Conservation (phyloP, 371 early-diverging fungal genomes). For the Haplosporangium sp. region DNA sequence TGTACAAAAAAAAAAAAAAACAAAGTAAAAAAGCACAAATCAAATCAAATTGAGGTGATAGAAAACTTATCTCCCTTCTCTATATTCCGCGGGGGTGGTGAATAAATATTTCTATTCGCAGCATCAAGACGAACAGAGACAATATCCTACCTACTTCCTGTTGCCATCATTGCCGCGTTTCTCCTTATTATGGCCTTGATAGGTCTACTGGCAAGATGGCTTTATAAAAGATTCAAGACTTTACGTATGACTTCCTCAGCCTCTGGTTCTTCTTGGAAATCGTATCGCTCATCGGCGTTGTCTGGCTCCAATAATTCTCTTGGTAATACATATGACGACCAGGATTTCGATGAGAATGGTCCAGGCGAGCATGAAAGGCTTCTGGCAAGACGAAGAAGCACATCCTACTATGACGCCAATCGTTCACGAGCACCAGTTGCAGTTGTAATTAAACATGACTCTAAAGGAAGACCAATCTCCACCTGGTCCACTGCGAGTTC, state of each 20-base stretch:
- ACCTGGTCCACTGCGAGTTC: constrained; percentile 56
- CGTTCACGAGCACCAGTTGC: constrained; percentile 45
- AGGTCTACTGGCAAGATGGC: constrained; percentile 27
- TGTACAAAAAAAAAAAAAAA: neutral
- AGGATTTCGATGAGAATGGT: constrained; percentile 13
- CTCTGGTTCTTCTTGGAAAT: constrained; percentile 25
- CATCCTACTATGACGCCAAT: constrained; percentile 53
- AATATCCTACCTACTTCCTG: constrained; percentile 31
- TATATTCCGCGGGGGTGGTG: neutral
- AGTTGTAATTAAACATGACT: constrained; percentile 33
- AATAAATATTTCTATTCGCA: neutral
- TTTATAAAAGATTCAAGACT: constrained; percentile 35
- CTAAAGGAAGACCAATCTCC: constrained; percentile 47
- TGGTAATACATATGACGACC: neutral
- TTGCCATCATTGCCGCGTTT: constrained; percentile 28
- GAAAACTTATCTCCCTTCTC: neutral
- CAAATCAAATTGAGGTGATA: neutral
- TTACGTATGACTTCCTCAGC: constrained; percentile 16
- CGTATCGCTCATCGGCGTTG: neutral
- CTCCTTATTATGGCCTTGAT: constrained; percentile 28
- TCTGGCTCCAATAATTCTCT: constrained; percentile 4
- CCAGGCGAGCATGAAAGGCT: constrained; percentile 27
- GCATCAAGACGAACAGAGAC: constrained; percentile 29
- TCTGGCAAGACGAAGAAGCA: constrained; percentile 39
- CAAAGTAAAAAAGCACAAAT: neutral